Conservation (phyloP, 2,329 filamentous ascomycete genomes). For the Fusarium foetens region DNA sequence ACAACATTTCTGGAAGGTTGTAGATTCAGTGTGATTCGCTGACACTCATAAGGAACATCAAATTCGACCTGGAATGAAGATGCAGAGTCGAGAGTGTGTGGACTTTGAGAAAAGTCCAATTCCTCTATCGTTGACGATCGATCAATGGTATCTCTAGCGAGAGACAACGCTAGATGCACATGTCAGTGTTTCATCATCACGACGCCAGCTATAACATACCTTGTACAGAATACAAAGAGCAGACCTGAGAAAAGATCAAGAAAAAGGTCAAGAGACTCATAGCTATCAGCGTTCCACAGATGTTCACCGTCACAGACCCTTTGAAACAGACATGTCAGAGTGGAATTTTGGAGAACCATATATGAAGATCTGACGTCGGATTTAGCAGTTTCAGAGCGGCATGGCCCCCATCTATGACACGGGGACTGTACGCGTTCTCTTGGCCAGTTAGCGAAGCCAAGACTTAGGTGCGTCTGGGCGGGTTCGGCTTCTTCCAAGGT, state of each 20-base stretch:
- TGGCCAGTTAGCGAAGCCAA: constrained; percentile 28
- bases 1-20: constrained; percentile 26
- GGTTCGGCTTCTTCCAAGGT: constrained; percentile 21
- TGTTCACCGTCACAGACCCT: background rate
- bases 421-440: constrained; percentile 1
- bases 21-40: constrained; percentile 18
- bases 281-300: background rate
- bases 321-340: background rate
- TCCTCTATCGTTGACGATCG: constrained; percentile 13
- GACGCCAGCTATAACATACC: background rate
- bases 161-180: constrained; percentile 4
- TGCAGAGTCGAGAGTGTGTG: background rate
- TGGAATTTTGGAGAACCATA: background rate
- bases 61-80: constrained; percentile 34
- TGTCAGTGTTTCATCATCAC: background rate
- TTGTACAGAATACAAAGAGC: background rate
- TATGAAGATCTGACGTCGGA: background rate
- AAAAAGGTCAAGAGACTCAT: constrained; percentile 20
- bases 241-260: background rate
- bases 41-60: background rate
- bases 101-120: constrained; percentile 13
- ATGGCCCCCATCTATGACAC: constrained; percentile 22
- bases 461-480: background rate
- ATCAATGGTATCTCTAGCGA: background rate
- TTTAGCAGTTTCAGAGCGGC: background rate